These are phyloP conservation scores for Alternaria novae-zelandiae DNA, from an alignment of 2,329 filamentous ascomycete species.

Conservation along the genomic window DNA sequence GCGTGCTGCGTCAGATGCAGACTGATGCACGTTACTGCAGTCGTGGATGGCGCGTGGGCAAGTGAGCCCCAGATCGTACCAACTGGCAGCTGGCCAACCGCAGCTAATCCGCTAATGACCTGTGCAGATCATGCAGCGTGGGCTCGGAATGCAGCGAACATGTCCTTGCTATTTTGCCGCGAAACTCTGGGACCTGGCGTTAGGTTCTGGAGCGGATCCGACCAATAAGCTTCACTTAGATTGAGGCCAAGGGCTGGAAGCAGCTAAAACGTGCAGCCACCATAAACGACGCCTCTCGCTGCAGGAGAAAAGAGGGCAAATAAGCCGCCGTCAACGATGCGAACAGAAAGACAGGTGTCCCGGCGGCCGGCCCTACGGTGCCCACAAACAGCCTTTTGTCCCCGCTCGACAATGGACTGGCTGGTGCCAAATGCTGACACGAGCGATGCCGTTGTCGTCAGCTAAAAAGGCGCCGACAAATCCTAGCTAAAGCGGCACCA, in stretches of 20 bases:
- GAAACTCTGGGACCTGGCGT: constrained; percentile 38
- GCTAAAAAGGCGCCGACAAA: constrained; percentile 14
- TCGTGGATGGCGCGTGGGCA: constrained; percentile 27
- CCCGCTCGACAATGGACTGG: background rate
- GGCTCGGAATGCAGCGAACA: constrained; percentile 42
- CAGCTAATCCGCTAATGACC: constrained; percentile 37
- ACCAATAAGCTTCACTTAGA: constrained; percentile 44
- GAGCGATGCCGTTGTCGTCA: constrained; percentile 5
- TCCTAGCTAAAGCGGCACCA: constrained; percentile 32
- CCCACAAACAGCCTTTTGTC: constrained; percentile 5
- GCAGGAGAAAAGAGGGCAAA: constrained; percentile 56
- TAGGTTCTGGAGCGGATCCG: constrained; percentile 34
- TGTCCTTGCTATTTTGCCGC: constrained; percentile 44
- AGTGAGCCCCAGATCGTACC: constrained; percentile 33
- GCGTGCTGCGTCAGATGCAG: constrained; percentile 38
- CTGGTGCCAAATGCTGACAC: constrained; percentile 8
- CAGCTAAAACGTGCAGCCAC: constrained; percentile 39
- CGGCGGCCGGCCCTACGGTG: constrained; percentile 25
- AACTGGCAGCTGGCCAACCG: constrained; percentile 36
- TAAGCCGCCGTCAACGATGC: constrained; percentile 17
- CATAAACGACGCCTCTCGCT: constrained; percentile 26
- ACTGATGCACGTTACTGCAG: constrained; percentile 35
- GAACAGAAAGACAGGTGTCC: constrained; percentile 6
- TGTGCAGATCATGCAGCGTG: constrained; percentile 47
- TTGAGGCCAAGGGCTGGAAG: constrained; percentile 43